A percentile compares a stretch with the other conserved stretches of the same genome.
These are phyloP conservation scores for Aspergillus carlsbadensis DNA, from an alignment of 495 filamentous ascomycete genomes.

Conservation along the genomic window DNA sequence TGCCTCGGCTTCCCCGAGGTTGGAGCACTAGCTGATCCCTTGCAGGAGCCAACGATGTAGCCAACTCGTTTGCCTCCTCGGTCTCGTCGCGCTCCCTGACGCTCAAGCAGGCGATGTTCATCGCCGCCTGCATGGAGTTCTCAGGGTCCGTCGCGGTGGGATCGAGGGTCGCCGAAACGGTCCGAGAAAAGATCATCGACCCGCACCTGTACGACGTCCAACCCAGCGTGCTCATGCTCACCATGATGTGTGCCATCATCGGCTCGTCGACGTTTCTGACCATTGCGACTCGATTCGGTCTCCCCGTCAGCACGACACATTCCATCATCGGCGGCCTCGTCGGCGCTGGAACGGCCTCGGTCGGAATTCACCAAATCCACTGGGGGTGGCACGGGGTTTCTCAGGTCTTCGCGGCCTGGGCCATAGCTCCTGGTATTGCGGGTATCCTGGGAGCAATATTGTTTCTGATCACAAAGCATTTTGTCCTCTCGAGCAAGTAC, in stretches of 20 bases:
- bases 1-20: background rate
- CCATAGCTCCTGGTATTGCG: slow-evolving; percentile 5
- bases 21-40: background rate
- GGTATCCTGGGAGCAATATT: background rate
- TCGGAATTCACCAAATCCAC: slow-evolving; percentile 4
- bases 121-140: slow-evolving; percentile 14
- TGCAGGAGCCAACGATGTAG: slow-evolving; percentile 13
- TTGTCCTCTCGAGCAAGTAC: slow-evolving; percentile 1
- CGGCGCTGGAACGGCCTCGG: slow-evolving; percentile 4
- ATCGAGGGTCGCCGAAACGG: slow-evolving; percentile 9
- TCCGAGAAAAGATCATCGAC: slow-evolving; percentile 8
- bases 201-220: slow-evolving; percentile 9
- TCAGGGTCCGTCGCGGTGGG: slow-evolving; percentile 4
- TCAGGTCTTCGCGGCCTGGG: slow-evolving; percentile 13
- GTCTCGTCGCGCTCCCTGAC: slow-evolving; percentile 11
- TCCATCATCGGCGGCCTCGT: slow-evolving; percentile 11
- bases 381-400: slow-evolving; percentile 12
- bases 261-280: slow-evolving; percentile 8
- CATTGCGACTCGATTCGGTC: slow-evolving; percentile 3
- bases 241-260: slow-evolving; percentile 15
- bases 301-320: slow-evolving; percentile 9
- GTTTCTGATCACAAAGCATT: slow-evolving; percentile 6
- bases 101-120: slow-evolving; percentile 10
- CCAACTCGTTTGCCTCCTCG: slow-evolving; percentile 11
- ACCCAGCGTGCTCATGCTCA: slow-evolving; percentile 5